These are phyloP conservation scores for Pichia deserticola DNA, from an alignment of 805 yeast genomes.

Conservation along the genomic window DNA sequence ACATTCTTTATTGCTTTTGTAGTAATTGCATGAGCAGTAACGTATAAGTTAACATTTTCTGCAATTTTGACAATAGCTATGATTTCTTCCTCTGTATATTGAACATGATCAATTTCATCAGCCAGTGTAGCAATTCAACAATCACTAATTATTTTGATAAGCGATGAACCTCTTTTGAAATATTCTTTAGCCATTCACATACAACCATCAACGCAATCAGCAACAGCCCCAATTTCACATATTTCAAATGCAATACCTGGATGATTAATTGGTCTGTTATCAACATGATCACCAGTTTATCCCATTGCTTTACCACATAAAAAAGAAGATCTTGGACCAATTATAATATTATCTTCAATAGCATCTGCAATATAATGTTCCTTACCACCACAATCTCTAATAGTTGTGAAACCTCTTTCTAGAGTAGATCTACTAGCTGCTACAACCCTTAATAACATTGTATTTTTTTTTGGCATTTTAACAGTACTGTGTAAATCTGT, in stretches of 20 bases:
- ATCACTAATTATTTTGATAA: conserved; percentile 25
- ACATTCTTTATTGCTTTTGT: conserved; percentile 19
- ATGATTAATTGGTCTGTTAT: conserved; percentile 16
- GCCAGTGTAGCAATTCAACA: conserved; percentile 28
- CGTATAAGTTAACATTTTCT: conserved; percentile 21
- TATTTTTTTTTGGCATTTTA: conserved; percentile 15
- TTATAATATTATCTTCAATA: conserved; percentile 21
- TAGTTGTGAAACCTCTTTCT: conserved; percentile 22
- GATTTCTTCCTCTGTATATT: conserved; percentile 23
- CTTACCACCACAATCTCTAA: conserved; percentile 23
- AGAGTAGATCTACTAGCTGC: conserved; percentile 16
- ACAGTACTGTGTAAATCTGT: conserved; percentile 14
- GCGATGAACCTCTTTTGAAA: conserved; percentile 22
- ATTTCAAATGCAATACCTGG: conserved; percentile 21
- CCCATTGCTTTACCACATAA: conserved; percentile 23
- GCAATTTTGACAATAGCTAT: conserved; percentile 24
- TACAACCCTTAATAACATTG: conserved; percentile 19
- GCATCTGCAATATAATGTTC: conserved; percentile 20
- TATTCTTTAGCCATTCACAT: conserved; percentile 21
- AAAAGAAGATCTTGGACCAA: conserved; percentile 22
- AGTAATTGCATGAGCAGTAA: conserved; percentile 26
- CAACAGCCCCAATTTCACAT: conserved; percentile 19
- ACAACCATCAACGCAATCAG: conserved; percentile 24
- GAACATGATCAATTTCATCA: conserved; percentile 21
- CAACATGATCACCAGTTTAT: conserved; percentile 28